Base-by-base conservation (phyloP, 106 monocot genomes). In the Posidonia australis region DNA sequence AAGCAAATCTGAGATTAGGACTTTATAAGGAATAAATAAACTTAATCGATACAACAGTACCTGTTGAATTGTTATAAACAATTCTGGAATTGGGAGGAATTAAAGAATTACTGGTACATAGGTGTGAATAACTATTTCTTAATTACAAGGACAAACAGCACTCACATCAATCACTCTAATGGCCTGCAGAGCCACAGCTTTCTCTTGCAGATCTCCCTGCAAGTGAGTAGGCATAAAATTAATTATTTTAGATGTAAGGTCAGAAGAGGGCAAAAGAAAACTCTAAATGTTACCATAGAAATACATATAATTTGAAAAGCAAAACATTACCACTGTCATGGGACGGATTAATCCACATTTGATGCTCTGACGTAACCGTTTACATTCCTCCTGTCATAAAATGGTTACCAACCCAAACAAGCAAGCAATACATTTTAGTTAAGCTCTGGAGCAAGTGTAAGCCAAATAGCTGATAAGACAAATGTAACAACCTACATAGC, bases 81-180 rank as follows among this genome's bases (percentile, higher is more conserved):
- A 36, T 36, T 2, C 36, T 36, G 2, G 36, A 29, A 29, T 13
- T 29, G 54, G 0, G 68, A 44, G 25, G 28, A 31, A 24, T 11
- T 0, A 24, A 54, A 36, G 2, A 54, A 54, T 13, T 58, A 58
- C 14, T 58, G 13, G 26, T 26, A 27, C 26, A 26, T 58, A 14
- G 18, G 16, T 58, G 17, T 16, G 27, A 29, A 58, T 58, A 31
- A 29, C 14, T 28, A 26, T 16, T 3, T 29, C 23, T 16, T 1
- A 0, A 24, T 27, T 31, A 28, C 26, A 5, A 16, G 16, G 14
- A 5, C 14, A 57, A 67, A 61, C 7, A 36, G 36, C 7, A 78
- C 84, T 78, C 61, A 96, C 96, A 66, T 96, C 96, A 73, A 83
- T 87, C 59, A 96, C 80, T 84, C 78, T 80, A 49, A 85, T 76